Base-by-base conservation (phyloP, 495 filamentous ascomycete species). In the Hypoxylon intermedium region DNA sequence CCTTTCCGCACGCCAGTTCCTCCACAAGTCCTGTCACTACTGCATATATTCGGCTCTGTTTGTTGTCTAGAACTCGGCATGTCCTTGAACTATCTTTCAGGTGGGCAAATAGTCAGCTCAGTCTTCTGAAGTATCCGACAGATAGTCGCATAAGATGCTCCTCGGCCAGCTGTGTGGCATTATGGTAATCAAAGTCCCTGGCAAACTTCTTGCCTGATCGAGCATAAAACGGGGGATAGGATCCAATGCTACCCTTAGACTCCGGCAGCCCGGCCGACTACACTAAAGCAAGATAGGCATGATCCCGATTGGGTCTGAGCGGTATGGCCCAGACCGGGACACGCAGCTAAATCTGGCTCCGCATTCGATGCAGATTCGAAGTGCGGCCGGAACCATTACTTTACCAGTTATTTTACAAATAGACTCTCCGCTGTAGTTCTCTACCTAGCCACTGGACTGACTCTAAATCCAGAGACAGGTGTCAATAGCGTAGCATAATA, bases 161-260 rank as follows among this genome's bases (percentile, higher is more conserved):
- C 19, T 30, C 43, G 15, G 7, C 21, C 6, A 49, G 43, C 5
- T 36, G 43, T 12, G 12, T 46, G 47, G 19, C 33, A 40, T 6
- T 4, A 21, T 51, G 24, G 54, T 65, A 65, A 65, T 65, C 37
- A 50, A 65, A 59, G 28, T 38, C 46, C 50, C 50, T 24, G 50
- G 51, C 15, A 2, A 55, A 21, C 15, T 20, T 38, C 31, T 42
- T 50, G 3, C 54, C 23, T 11, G n/a, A 55, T 55, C 2, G 18
- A 46, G 54, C 28, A 31, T 65, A 51, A 50, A 24, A 51, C 30
- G 37, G 12, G 38, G 50, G 40, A 50, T 51, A 30, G 50, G 31
- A 51, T 52, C 40, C 53, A 36, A 24, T 44, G 53, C 53, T 52
- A 63, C 7, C 50, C 30, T 37, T 59, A 52, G 61, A 33, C 50